Evolutionary conservation across 2,329 filamentous ascomycete genomes (phyloP), one percentile per base, ranked within the genome.

Genomic region (Arthrobotrys musiformis): DNA sequence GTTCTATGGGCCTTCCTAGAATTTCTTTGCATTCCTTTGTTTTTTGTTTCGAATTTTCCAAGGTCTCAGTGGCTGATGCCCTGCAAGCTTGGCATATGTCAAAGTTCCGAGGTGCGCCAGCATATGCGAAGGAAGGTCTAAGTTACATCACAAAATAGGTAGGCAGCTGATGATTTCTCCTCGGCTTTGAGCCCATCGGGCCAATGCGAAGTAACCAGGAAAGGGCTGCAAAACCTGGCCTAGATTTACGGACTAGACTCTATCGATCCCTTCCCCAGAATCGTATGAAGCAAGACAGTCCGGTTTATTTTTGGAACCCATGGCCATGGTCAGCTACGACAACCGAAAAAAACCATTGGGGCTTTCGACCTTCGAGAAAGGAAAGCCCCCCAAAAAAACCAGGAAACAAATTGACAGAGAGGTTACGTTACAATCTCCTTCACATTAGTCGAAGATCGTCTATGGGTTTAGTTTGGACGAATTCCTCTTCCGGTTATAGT

Each of bases 11-110:
- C 28, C n/a, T n/a, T n/a, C n/a, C n/a, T n/a, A n/a, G n/a, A n/a
- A n/a, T n/a, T n/a, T n/a, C n/a, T n/a, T n/a, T n/a, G n/a, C n/a
- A n/a, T n/a, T n/a, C n/a, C n/a, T 50, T 61, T 48, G 15, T 62
- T 15, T 70, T 56, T 28, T 46, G 15, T 24, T 46, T 46, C 5
- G 13, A 37, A 37, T 37, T 26, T 2, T 35, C 24, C n/a, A n/a
- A n/a, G n/a, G n/a, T n/a, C n/a, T n/a, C n/a, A n/a, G n/a, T n/a
- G n/a, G n/a, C n/a, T n/a, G n/a, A n/a, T n/a, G n/a, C n/a, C n/a
- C n/a, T n/a, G n/a, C n/a, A n/a, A n/a, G n/a, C 60, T 73, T 73
- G 61, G 69, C 69, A 33, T 9, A 73, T 67, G 69, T 73, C 69
- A 73, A 54, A 37, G 48, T 50, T 5, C n/a, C n/a, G n/a, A 15